Percentiles rank a stretch among this genome's conserved stretches.
Evolutionary conservation across 1,284 basidiomycete genomes (phyloP).

Genomic region (Puccinia novopanici): DNA sequence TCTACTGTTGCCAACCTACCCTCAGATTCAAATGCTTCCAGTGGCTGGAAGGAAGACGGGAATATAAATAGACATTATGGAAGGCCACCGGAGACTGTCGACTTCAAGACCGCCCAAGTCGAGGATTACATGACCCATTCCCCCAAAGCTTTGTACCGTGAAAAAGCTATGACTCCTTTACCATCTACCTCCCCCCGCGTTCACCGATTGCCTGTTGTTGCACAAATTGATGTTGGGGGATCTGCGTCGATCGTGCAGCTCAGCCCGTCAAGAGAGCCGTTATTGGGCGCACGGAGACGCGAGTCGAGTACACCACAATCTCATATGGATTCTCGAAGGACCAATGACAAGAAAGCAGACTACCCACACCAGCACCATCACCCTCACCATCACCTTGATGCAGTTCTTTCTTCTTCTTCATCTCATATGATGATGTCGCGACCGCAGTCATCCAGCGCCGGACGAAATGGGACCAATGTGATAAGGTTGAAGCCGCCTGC

Average conservation of each 20-base stretch:
- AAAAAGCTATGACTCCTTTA: background rate
- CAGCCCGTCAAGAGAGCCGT: conserved; percentile 9
- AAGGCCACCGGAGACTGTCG: background rate
- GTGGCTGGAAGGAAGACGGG: background rate
- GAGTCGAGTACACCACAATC: conserved; percentile 11
- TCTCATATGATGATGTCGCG: background rate
- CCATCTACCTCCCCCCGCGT: conserved; percentile 3
- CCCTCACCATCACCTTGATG: too few species aligned
- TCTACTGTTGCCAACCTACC: background rate
- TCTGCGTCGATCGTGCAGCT: conserved; percentile 47
- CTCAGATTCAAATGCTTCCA: background rate
- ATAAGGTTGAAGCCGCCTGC: too few species aligned
- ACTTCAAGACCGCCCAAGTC: background rate
- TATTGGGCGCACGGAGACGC: background rate
- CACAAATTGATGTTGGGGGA: conserved; percentile 46
- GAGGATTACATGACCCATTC: background rate
- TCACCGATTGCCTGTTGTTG: conserved; percentile 38
- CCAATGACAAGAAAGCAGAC: background rate
- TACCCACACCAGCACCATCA: background rate
- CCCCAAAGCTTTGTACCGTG: background rate
- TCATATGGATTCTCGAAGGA: conserved; percentile 10
- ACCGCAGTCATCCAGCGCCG: background rate
- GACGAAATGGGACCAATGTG: too few species aligned
- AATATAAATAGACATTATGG: conserved; percentile 14
- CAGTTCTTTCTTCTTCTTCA: background rate